Percentiles rank a stretch among this genome's conserved stretches.
Conservation (phyloP, 352 stramenopile genomes). For the Phytopythium oedochilum region DNA sequence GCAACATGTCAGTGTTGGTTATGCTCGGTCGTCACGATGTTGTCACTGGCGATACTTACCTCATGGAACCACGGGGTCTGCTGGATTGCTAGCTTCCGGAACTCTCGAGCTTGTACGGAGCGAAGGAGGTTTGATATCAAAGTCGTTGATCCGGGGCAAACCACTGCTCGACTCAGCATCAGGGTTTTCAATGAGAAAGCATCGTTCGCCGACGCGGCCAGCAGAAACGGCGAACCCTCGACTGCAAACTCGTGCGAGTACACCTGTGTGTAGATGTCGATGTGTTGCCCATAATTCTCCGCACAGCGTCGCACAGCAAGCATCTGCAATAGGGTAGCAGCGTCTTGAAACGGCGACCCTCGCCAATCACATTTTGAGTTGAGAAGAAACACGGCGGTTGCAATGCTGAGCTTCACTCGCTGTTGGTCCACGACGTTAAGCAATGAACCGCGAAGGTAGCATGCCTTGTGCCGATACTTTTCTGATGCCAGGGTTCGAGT, state of each 20-base stretch:
- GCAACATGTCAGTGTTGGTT: not conserved
- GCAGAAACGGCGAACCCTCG: constrained; percentile 37
- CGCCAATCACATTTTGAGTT: too few species aligned
- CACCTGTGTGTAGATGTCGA: constrained; percentile 59
- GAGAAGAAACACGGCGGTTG: constrained; percentile 69
- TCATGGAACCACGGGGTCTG: constrained; percentile 58
- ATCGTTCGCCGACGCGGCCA: constrained; percentile 41
- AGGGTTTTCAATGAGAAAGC: constrained; percentile 43
- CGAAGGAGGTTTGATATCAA: constrained; percentile 67
- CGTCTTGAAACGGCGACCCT: too few species aligned
- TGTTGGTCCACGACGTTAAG: constrained; percentile 38
- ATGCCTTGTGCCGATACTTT: constrained; percentile 36
- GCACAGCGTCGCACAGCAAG: constrained; percentile 56
- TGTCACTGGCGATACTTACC: too few species aligned
- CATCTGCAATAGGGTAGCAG: constrained; percentile 47
- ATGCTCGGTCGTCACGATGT: too few species aligned
- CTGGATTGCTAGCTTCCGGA: constrained; percentile 22
- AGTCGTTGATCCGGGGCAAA: constrained; percentile 56
- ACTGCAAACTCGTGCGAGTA: constrained; percentile 38
- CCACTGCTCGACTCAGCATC: constrained; percentile 42
- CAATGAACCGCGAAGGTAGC: constrained; percentile 50
- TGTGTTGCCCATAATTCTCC: constrained; percentile 34
- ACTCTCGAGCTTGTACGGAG: constrained; percentile 36
- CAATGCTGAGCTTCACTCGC: constrained; percentile 34
- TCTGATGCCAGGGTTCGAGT: constrained; percentile 36